Base-by-base conservation (phyloP, 306 rosid genomes). In the Alnus rubra region DNA sequence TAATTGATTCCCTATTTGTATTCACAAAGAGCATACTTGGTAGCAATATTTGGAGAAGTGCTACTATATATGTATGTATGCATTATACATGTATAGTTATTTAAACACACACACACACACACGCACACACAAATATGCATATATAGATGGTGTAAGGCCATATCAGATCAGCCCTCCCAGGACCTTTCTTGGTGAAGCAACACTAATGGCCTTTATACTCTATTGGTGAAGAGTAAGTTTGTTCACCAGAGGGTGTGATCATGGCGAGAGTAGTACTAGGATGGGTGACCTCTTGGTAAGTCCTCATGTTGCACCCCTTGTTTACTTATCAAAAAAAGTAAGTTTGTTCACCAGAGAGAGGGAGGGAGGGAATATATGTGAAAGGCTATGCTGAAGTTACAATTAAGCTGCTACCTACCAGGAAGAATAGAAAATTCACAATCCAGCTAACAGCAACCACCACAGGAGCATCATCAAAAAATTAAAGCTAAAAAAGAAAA, bases 111-210 rank as follows among this genome's bases (percentile, higher is more conserved):
- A 28, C 12, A 59, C 33, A 59, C 65, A 23, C 31, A 28, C 12
- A 59, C n/a, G n/a, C n/a, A n/a, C 31, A 28, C 4, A 60, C 18
- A 12, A 12, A 33, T 33, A 4, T 15, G 16, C 42, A 31, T 33
- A 28, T 0, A 63, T 12, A 63, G 45, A 31, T 63, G 69, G 7
- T 14, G 39, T 12, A 30, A 62, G 18, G 37, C 23, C 14, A 12
- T 62, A 62, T 62, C 5, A 13, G 16, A 62, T 11, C 18, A 62
- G 69, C 69, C 31, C 44, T 62, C 16, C 45, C 45, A 30, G 69
- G 45, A 63, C 15, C 69, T 63, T 63, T 35, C 69, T 63, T 33
- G 44, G 68, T 13, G 11, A 60, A 60, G 68, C 68, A 60, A 60
- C 39, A 30, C 39, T 60, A 60, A 30, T 31, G 33, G 68, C 68